Evolutionary conservation across 169 alveolate species (phyloP).

Genomic region (Eimeria falciformis): DNA sequence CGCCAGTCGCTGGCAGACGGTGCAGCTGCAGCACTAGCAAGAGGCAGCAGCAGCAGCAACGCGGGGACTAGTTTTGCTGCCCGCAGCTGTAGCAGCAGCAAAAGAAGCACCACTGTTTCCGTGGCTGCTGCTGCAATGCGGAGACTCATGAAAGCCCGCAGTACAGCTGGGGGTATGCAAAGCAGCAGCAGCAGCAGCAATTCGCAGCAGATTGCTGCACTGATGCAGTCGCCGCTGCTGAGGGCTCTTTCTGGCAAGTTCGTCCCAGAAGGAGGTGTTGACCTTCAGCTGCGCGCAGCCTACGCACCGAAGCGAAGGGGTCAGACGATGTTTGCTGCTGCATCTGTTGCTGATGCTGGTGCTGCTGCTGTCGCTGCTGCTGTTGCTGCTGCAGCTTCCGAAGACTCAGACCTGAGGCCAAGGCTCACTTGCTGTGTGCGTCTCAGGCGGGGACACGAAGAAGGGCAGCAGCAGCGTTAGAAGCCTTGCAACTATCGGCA

Average conservation of each 20-base stretch:
- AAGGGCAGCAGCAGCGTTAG: background rate
- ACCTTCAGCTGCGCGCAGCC: background rate
- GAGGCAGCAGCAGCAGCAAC: slow-evolving; percentile 14
- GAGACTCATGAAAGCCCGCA: slow-evolving; percentile 23
- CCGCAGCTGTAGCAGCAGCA: background rate
- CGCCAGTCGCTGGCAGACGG: background rate
- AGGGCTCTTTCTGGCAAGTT: slow-evolving; percentile 3
- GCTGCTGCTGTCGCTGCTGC: background rate
- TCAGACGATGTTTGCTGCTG: slow-evolving; percentile 1
- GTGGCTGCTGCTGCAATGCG: slow-evolving; percentile 40
- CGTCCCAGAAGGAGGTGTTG: background rate
- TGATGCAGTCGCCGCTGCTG: slow-evolving; percentile 49
- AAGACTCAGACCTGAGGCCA: background rate
- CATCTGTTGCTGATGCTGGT: slow-evolving; percentile 7
- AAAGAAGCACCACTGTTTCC: background rate
- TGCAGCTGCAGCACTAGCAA: slow-evolving; percentile 25
- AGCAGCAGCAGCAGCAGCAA: slow-evolving; percentile 36
- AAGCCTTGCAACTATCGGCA: background rate
- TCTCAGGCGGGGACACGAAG: background rate
- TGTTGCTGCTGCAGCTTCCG: background rate
- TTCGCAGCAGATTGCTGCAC: background rate
- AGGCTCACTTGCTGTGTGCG: background rate
- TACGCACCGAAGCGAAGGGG: slow-evolving; percentile 17
- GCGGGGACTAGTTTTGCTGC: background rate
- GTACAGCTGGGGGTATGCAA: background rate